Conservation (phyloP, 2,329 filamentous ascomycete species). For the Aureobasidium sp. region DNA sequence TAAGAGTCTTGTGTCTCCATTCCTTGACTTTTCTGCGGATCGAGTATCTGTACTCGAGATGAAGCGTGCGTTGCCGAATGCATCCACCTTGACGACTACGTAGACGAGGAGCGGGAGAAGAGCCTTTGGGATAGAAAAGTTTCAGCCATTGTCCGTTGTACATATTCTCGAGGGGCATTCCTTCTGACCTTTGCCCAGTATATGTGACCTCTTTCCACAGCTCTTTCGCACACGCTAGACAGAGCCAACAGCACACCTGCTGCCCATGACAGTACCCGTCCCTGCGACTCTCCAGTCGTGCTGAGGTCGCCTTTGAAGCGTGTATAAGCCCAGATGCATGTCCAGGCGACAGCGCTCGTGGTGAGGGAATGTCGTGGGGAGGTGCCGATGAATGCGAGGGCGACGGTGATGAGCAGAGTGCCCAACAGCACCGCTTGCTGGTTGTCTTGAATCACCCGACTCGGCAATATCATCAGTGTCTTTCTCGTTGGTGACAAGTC, state of each 20-base stretch:
- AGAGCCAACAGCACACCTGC: slow-evolving; percentile 38
- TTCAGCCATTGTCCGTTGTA: slow-evolving; percentile 21
- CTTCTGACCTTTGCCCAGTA: slow-evolving; percentile 39
- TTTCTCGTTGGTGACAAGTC: not conserved
- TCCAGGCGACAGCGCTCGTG: slow-evolving; percentile 38
- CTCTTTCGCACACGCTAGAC: slow-evolving; percentile 37
- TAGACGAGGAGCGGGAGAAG: slow-evolving; percentile 24
- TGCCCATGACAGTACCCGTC: slow-evolving; percentile 30
- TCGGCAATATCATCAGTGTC: slow-evolving; percentile 8
- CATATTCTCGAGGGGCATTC: not conserved
- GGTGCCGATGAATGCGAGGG: slow-evolving; percentile 29
- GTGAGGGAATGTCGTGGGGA: slow-evolving; percentile 36
- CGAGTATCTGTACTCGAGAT: slow-evolving; percentile 23
- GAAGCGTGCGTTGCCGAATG: slow-evolving; percentile 18
- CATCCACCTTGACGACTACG: slow-evolving; percentile 17
- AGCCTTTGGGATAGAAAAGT: slow-evolving; percentile 20
- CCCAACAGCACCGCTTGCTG: slow-evolving; percentile 11
- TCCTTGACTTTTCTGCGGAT: slow-evolving; percentile 20
- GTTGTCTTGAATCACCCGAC: slow-evolving; percentile 6
- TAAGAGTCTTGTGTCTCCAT: slow-evolving; percentile 27
- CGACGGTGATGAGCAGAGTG: slow-evolving; percentile 28
- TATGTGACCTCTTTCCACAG: slow-evolving; percentile 37
- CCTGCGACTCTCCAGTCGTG: slow-evolving; percentile 19
- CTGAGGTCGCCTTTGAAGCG: slow-evolving; percentile 20
- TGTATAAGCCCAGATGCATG: slow-evolving; percentile 31